These are phyloP conservation scores for Fusarium caatingaense DNA, from an alignment of 2,329 filamentous ascomycete species.

Conservation along the genomic window DNA sequence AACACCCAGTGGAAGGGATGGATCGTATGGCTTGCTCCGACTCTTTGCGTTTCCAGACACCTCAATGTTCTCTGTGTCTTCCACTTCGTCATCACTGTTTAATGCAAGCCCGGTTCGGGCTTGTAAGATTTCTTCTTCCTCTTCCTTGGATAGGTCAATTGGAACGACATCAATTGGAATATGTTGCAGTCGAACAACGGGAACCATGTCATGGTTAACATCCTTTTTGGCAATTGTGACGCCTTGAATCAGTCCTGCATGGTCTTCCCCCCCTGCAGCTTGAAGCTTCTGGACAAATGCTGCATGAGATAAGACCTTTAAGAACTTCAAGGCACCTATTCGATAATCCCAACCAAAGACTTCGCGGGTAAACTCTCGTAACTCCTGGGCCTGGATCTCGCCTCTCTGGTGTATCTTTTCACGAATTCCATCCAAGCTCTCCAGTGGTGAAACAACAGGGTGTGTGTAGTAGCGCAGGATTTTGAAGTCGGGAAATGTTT, in stretches of 20 bases:
- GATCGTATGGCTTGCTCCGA: slow-evolving; percentile 65
- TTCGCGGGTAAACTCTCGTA: slow-evolving; percentile 80
- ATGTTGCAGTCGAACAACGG: slow-evolving; percentile 83
- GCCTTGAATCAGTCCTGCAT: slow-evolving; percentile 68
- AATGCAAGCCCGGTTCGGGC: slow-evolving; percentile 67
- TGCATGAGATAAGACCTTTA: slow-evolving; percentile 81
- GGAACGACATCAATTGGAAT: slow-evolving; percentile 80
- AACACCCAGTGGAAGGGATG: slow-evolving; percentile 63
- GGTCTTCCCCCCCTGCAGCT: slow-evolving; percentile 29
- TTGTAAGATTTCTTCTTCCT: slow-evolving; percentile 67
- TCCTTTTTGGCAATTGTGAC: slow-evolving; percentile 78
- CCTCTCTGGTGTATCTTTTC: slow-evolving; percentile 41
- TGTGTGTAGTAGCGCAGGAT: slow-evolving; percentile 89
- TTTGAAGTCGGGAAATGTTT: slow-evolving; percentile 81
- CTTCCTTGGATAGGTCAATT: slow-evolving; percentile 79
- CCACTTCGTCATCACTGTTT: slow-evolving; percentile 75
- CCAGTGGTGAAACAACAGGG: slow-evolving; percentile 81
- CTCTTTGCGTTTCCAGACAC: not conserved
- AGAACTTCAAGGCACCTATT: slow-evolving; percentile 84
- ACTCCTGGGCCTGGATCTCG: slow-evolving; percentile 54
- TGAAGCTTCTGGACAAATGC: slow-evolving; percentile 72
- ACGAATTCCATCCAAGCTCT: slow-evolving; percentile 45
- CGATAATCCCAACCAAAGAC: slow-evolving; percentile 88
- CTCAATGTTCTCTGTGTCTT: slow-evolving; percentile 51
- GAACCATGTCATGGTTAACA: slow-evolving; percentile 77